Evolutionary conservation across 768 basidiomycete species (phyloP).

Genomic region (Trametes meyenii): DNA sequence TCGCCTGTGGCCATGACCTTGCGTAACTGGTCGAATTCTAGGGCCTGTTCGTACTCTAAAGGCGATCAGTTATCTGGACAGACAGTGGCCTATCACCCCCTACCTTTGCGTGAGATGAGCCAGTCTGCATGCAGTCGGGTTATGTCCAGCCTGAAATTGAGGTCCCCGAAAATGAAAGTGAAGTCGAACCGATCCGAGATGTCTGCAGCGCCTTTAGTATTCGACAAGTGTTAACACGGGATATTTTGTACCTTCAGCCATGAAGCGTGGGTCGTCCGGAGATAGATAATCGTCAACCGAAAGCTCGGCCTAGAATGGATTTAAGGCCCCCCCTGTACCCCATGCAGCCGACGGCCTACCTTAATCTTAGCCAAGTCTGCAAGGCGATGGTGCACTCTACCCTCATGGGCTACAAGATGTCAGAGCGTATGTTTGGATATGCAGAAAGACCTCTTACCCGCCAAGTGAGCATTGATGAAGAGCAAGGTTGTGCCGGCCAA

Average conservation of each 20-base stretch:
- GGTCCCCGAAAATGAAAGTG: conserved; percentile 86
- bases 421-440: neutral
- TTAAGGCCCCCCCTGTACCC: neutral
- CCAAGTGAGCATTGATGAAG: conserved; percentile 90
- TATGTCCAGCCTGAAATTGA: conserved; percentile 90
- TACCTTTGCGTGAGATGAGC: conserved; percentile 83
- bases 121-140: conserved; percentile 93
- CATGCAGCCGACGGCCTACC: conserved; percentile 38
- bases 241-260: conserved; percentile 66
- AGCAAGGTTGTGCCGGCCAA: conserved; percentile 81
- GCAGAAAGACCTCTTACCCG: conserved; percentile 50
- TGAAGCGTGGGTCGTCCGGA: conserved; percentile 60
- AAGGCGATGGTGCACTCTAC: conserved; percentile 73
- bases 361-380: conserved; percentile 91
- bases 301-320: conserved; percentile 61
- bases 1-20: conserved; percentile 70
- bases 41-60: conserved; percentile 81
- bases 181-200: conserved; percentile 89
- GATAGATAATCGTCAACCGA: conserved; percentile 77
- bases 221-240: too few species aligned
- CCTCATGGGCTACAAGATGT: conserved; percentile 64
- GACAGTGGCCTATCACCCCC: neutral
- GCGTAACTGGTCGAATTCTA: conserved; percentile 88
- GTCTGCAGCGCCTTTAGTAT: conserved; percentile 44
- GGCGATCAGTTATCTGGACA: neutral